Evolutionary conservation across 2,329 filamentous ascomycete genomes (phyloP), one percentile per base, ranked within the genome.

Genomic region (Aureobasidium sp.): DNA sequence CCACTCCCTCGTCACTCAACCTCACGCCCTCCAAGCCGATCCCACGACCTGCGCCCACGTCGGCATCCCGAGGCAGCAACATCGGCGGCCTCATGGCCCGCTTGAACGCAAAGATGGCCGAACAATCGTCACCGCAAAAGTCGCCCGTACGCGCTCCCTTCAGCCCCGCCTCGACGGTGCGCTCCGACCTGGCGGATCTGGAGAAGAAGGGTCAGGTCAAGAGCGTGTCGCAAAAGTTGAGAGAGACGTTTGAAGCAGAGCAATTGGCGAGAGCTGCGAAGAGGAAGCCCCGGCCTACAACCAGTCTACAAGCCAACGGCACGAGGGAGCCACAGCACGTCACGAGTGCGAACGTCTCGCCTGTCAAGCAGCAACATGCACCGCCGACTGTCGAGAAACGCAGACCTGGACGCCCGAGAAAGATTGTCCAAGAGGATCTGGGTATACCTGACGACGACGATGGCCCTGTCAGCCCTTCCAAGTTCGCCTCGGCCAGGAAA

Each of bases 251-350:
- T 30, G 50, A 48, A 42, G 27, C 48, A 17, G 53, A 49, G 21
- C 54, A 55, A 11, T 37, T 44, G 24, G 37, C 34, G 14, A 57
- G 48, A 16, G 42, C 55, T 11, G 41, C 39, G n/a, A 59, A 57
- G 47, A 56, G 56, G 48, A 60, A 59, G 40, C 57, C 57, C 12
- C 65, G 62, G 56, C 62, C 60, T 54, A 66, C 65, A 2, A n/a
- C n/a, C n/a, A n/a, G n/a, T n/a, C n/a, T n/a, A n/a, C n/a, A n/a
- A n/a, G n/a, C n/a, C n/a, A n/a, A n/a, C n/a, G n/a, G n/a, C n/a
- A n/a, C n/a, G n/a, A n/a, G n/a, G n/a, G n/a, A n/a, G n/a, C n/a
- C n/a, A n/a, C n/a, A n/a, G n/a, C n/a, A n/a, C n/a, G 65, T 66
- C 22, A 59, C 57, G 17, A 61, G 64, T n/a, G n/a, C n/a, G n/a